phyloP scores from a whole-genome alignment of 1,284 basidiomycete species.

The Exobasidium rhododendri region DNA sequence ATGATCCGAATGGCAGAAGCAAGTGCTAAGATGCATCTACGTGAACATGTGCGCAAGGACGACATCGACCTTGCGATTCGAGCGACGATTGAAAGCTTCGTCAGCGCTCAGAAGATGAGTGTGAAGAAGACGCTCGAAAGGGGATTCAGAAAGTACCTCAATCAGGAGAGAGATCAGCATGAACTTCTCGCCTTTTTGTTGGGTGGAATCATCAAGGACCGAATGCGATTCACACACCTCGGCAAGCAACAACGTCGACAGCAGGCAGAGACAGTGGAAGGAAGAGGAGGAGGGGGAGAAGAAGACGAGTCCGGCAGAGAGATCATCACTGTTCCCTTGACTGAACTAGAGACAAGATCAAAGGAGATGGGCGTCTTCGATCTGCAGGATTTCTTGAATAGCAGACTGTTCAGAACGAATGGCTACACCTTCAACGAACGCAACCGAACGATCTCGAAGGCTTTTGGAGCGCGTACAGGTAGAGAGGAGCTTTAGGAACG shows the following conservation, averaged over 20 bases:
- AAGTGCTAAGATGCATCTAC: slow-evolving; percentile 94
- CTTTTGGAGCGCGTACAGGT: slow-evolving; percentile 24
- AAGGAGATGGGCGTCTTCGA: slow-evolving; percentile 92
- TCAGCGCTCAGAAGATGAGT: slow-evolving; percentile 93
- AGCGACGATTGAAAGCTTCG: slow-evolving; percentile 89
- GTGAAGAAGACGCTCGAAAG: slow-evolving; percentile 96
- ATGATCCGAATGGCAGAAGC: slow-evolving; percentile 99
- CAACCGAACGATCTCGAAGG: slow-evolving; percentile 44
- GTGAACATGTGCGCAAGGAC: slow-evolving; percentile 91
- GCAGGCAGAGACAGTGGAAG: slow-evolving; percentile 19
- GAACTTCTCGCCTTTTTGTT: slow-evolving; percentile 91
- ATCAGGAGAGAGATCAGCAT: slow-evolving; percentile 86
- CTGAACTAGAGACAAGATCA: slow-evolving; percentile 62
- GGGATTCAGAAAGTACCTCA: slow-evolving; percentile 89
- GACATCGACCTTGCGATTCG: slow-evolving; percentile 97
- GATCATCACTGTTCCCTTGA: slow-evolving; percentile 40
- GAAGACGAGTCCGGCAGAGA: slow-evolving; percentile 6
- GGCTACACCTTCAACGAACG: slow-evolving; percentile 65
- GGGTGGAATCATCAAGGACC: slow-evolving; percentile 91
- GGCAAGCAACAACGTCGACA: slow-evolving; percentile 60
- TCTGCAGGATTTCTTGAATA: slow-evolving; percentile 76
- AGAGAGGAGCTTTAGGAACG: background rate
- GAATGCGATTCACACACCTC: slow-evolving; percentile 66
- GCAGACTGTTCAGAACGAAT: slow-evolving; percentile 80
- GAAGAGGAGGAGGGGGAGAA: too few relatives aligned